Base-by-base conservation (phyloP, 1,284 basidiomycete species). In the Moesziomyces sp. region DNA sequence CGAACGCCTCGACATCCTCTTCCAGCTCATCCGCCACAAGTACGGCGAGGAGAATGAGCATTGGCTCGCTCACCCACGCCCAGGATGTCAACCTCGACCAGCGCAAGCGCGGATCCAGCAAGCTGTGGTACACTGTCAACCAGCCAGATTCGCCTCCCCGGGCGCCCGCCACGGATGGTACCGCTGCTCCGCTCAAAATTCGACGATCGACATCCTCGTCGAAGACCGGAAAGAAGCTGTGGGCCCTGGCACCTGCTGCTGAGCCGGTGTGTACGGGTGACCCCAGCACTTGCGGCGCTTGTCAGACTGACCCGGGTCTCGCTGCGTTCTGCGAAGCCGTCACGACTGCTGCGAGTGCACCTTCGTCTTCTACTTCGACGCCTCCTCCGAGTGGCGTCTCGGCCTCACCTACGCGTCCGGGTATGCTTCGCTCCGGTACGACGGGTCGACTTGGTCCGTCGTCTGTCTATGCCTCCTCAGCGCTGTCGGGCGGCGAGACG, bases 291-390 rank as follows among this genome's bases (percentile, higher is more conserved):
- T 78, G 76, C 26, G 66, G 58, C 23, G 76, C 76, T 14, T 78
- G 76, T 46, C 69, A 70, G 1, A 56, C 69, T 35, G 76, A 78
- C 43, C 76, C 76, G 7, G 73, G 56, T 21, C 68, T 78, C 0
- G 76, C 76, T 14, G 76, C 70, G 4, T 78, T 78, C 59, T 78
- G 76, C 35, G 74, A 73, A 40, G 73, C 76, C 1, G 61, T 78
- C 26, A 65, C 70, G 13, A 65, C 64, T 0, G 70, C 70, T 33
- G 53, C 70, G 3, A 11, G 52, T 13, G 35, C 52, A 3, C 45
- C 57, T 4, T 40, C 68, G 0, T 35, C 64, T 4, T 26, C 58
- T 2, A 4, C 33, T 0, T 26, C 51, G 7, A 24, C 56, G n/a
- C 24, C 51, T 14, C 18, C 51, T 19, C 6, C 38, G 16, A 26